phyloP scores from a whole-genome alignment of 2,329 filamentous ascomycete genomes.

The Coniella lustricola region DNA sequence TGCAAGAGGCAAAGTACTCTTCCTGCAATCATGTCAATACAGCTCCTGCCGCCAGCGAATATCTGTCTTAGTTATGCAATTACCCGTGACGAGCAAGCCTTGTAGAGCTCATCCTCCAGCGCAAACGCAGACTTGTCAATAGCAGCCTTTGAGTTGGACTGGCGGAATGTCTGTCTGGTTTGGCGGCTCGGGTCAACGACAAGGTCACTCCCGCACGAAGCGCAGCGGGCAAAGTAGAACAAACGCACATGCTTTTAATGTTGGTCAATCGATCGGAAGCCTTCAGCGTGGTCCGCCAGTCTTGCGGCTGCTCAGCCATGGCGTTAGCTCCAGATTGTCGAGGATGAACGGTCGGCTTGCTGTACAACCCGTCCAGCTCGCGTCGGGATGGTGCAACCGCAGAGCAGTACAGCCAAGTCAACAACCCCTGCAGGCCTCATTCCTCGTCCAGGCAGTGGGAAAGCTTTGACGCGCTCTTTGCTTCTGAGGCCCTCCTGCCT shows the following conservation, averaged over 20 bases:
- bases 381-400: not conserved
- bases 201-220: too few relatives aligned
- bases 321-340: not conserved
- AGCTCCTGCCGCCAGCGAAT: not conserved
- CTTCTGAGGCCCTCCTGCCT: too few relatives aligned
- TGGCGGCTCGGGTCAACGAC: not conserved
- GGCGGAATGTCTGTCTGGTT: constrained; percentile 21
- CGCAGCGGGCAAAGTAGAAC: not conserved
- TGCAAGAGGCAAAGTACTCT: constrained; percentile 46
- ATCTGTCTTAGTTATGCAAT: constrained; percentile 20
- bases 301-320: constrained; percentile 21
- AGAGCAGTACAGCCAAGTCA: too few relatives aligned
- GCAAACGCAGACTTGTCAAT: constrained; percentile 46
- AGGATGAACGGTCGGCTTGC: too few relatives aligned
- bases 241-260: constrained; percentile 56
- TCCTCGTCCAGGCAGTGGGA: too few relatives aligned
- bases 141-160: constrained; percentile 14
- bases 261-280: constrained; percentile 56
- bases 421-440: too few relatives aligned
- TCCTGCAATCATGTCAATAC: constrained; percentile 36
- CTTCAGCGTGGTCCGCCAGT: constrained; percentile 47
- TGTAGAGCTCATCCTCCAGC: constrained; percentile 59
- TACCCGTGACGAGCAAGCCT: constrained; percentile 51
- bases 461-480: too few relatives aligned
- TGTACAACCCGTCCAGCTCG: not conserved